Conservation (phyloP, 805 yeast genomes). For the Myxozyma nipponensis region DNA sequence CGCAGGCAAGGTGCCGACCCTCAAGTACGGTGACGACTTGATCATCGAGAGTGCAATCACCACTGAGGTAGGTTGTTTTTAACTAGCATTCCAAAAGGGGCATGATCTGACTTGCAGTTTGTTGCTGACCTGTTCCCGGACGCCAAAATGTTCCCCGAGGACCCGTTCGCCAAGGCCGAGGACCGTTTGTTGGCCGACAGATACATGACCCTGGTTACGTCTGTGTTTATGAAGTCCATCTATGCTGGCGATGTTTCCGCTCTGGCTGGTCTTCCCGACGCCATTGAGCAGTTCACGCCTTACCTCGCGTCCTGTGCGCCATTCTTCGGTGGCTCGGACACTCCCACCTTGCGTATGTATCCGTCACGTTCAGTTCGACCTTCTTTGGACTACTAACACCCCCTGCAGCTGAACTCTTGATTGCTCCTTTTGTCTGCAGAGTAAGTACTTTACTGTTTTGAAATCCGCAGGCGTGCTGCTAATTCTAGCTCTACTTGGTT, state of each 20-base stretch:
- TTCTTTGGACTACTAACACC: not conserved
- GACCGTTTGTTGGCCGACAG: slow-evolving; percentile 29
- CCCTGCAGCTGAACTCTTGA: slow-evolving; percentile 23
- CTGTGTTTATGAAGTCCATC: slow-evolving; percentile 17
- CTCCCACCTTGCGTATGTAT: slow-evolving; percentile 9
- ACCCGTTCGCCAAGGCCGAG: slow-evolving; percentile 68
- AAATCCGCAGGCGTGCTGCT: not conserved
- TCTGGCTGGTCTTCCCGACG: slow-evolving; percentile 15
- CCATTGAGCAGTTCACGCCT: slow-evolving; percentile 26
- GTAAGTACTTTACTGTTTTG: slow-evolving; percentile 3
- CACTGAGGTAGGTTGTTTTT: slow-evolving; percentile 22
- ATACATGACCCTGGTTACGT: slow-evolving; percentile 22
- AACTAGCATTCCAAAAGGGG: not conserved
- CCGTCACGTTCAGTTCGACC: not conserved
- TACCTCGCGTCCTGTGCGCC: slow-evolving; percentile 24
- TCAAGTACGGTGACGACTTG: slow-evolving; percentile 30
- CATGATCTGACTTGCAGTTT: slow-evolving; percentile 7
- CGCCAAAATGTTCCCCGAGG: slow-evolving; percentile 61
- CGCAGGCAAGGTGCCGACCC: slow-evolving; percentile 32
- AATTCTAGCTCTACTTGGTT: slow-evolving; percentile 8
- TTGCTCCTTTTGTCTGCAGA: slow-evolving; percentile 30
- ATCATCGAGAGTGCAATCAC: slow-evolving; percentile 31
- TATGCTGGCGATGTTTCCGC: slow-evolving; percentile 5
- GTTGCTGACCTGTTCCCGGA: slow-evolving; percentile 33
- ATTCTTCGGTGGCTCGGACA: slow-evolving; percentile 28